phyloP scores from a whole-genome alignment of 2,329 filamentous ascomycete genomes.

The Colletotrichum euphorbiae region DNA sequence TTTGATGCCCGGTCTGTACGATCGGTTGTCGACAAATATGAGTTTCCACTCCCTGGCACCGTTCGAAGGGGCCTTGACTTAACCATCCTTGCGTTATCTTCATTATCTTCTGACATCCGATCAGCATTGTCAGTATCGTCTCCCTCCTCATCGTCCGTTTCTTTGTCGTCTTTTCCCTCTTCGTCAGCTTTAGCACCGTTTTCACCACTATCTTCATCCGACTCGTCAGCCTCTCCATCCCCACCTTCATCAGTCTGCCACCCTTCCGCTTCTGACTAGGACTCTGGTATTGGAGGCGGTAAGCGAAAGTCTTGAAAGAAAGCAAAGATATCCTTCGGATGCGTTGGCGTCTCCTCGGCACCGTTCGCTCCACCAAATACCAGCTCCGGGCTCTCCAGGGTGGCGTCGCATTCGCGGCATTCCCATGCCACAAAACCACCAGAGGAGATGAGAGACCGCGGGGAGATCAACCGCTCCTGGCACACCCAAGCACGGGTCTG shows the following conservation, averaged over 20 bases:
- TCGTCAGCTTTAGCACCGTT: not conserved
- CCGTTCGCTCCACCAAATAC: not conserved
- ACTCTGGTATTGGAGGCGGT: not conserved
- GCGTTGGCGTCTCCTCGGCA: not conserved
- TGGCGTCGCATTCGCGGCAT: constrained; percentile 22
- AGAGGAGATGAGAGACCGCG: constrained; percentile 10
- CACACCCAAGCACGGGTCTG: constrained; percentile 20
- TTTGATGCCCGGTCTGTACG: not conserved
- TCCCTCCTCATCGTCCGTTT: not conserved
- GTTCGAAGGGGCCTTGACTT: too few species aligned
- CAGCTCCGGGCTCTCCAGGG: not conserved
- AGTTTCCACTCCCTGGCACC: too few species aligned
- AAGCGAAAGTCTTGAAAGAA: constrained; percentile 22
- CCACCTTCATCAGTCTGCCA: not conserved
- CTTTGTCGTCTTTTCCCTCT: not conserved
- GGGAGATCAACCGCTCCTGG: constrained; percentile 14
- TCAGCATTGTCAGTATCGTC: not conserved
- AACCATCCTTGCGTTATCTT: not conserved
- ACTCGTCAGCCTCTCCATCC: not conserved
- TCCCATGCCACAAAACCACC: not conserved
- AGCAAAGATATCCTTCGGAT: constrained; percentile 20
- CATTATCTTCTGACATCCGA: not conserved
- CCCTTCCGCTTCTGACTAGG: not conserved
- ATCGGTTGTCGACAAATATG: too few species aligned
- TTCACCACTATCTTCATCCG: not conserved